Evolutionary conservation across 192 early-diverging fungal genomes (phyloP).

Genomic region (Coemansia sp.): DNA sequence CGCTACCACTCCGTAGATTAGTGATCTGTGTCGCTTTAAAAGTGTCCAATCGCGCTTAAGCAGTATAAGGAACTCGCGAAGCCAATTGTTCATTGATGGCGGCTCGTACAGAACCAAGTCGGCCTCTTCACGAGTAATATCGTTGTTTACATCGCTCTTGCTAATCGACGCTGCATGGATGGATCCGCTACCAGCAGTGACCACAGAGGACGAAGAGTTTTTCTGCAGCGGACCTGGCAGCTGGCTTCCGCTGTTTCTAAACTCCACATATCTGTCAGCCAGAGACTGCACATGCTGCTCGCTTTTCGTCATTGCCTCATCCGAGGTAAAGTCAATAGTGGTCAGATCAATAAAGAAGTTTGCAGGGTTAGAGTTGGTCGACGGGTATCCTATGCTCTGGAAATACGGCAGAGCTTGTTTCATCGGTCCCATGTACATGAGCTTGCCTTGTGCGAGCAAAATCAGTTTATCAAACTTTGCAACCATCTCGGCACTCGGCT

Average conservation of each 20-base stretch:
- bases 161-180: no score
- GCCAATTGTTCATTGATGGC: slow-evolving; percentile 21
- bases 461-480: slow-evolving; percentile 66
- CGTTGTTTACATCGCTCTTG: background rate
- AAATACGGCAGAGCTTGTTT: slow-evolving; percentile 26
- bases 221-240: background rate
- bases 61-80: slow-evolving; percentile 26
- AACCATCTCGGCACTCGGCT: slow-evolving; percentile 67
- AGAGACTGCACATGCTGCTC: slow-evolving; percentile 17
- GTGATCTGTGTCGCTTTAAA: slow-evolving; percentile 8
- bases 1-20: slow-evolving; percentile 2
- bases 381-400: slow-evolving; percentile 39
- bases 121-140: slow-evolving; percentile 3
- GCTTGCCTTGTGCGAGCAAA: slow-evolving; percentile 54
- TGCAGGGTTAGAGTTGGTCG: slow-evolving; percentile 55
- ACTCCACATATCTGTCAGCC: slow-evolving; percentile 4
- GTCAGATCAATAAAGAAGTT: slow-evolving; percentile 57
- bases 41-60: slow-evolving; percentile 28
- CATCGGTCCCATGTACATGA: slow-evolving; percentile 49
- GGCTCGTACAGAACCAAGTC: slow-evolving; percentile 3
- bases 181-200: background rate
- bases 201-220: background rate
- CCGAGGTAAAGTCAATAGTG: slow-evolving; percentile 21
- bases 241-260: background rate
- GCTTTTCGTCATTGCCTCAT: slow-evolving; percentile 13